Base-by-base conservation (phyloP, 306 rosid species). In the Trichosanthes cucumerina region DNA sequence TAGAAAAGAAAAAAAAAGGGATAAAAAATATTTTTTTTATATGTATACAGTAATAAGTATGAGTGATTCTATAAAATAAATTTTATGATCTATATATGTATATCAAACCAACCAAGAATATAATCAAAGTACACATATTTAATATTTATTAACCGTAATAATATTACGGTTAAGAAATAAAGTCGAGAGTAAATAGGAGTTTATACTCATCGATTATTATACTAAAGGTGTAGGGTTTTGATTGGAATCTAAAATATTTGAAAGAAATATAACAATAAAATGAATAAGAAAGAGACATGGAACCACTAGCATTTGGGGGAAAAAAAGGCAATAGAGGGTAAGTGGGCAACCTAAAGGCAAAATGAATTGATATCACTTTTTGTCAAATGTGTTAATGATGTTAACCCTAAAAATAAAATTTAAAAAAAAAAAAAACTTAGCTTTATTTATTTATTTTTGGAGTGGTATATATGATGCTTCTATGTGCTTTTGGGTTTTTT, bases 331-430 rank as follows among this genome's bases (percentile, higher is more conserved):
- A 34, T 24, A 33, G 28, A 70, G 31, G 43, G 82, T 76, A 75
- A 84, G 87, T 85, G 91, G 91, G 83, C 87, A 74, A 83, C 81
- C 84, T 63, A 81, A 82, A 65, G 65, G 84, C 5, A 70, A 41
- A 70, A 39, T 43, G 3, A 70, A 70, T 43, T 43, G 36, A 43
- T 70, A 72, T 60, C 70, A 80, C 78, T 78, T 81, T 85, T 88
- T 81, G 87, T 88, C 94, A 93, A 93, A 86, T 80, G 75, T 60
- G 85, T 90, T 71, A 89, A 93, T 91, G 86, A 93, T 93, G 88
- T 75, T 81, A 86, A 84, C 84, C 63, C 8, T 64, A 76, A 31
- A 6, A 1, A n/a, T n/a, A n/a, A n/a, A n/a, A n/a, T n/a, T n/a
- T n/a, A n/a, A n/a, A 11, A 4, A 5, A 12, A 63, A 33, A 21